Evolutionary conservation across 2,329 filamentous ascomycete genomes (phyloP), one percentile per base, ranked within the genome.

Genomic region (Fusarium circinatum): DNA sequence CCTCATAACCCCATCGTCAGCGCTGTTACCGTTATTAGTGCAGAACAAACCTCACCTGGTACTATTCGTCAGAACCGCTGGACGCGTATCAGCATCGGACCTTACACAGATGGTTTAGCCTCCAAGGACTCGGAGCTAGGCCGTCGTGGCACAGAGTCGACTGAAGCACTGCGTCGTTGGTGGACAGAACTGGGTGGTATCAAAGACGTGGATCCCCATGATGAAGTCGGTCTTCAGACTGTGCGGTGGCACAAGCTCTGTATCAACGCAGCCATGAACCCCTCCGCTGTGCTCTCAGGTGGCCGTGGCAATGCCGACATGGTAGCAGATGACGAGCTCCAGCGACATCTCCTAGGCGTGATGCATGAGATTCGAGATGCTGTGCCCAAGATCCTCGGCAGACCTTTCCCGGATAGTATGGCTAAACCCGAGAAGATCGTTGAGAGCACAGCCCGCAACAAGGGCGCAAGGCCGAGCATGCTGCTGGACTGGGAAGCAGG

Each of bases 171-270:
- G 64, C 83, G 87, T 28, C 81, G 81, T n/a, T 86, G 89, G 81
- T 88, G 91, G 79, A 83, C 84, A 12, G 76, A 79, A 44, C 82
- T 88, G 22, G 91, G 91, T 42, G 88, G 88, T 4, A 89, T 94
- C 72, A 86, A 86, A 66, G 92, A 94, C 80, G 90, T 91, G 10
- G 88, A 91, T 69, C 84, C 87, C 13, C 90, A 92, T 75, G 86
- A 89, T 52, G 90, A 93, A 80, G 83, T 90, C 38, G 91, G 90
- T 68, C 84, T 94, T 51, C 92, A 94, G 81, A 87, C 90, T 47
- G 88, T 94, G 24, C 86, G 92, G 30, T 94, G 92, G 92, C 92
- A 94, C 81, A 94, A 94, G 81, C 89, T 94, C 70, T 91, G 90
- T 76, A 93, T 94, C 84, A 94, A 94, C 80, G 90, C 91, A 0